Evolutionary conservation across 2,329 filamentous ascomycete species (phyloP).

Genomic region (Diaporthe ampelina): DNA sequence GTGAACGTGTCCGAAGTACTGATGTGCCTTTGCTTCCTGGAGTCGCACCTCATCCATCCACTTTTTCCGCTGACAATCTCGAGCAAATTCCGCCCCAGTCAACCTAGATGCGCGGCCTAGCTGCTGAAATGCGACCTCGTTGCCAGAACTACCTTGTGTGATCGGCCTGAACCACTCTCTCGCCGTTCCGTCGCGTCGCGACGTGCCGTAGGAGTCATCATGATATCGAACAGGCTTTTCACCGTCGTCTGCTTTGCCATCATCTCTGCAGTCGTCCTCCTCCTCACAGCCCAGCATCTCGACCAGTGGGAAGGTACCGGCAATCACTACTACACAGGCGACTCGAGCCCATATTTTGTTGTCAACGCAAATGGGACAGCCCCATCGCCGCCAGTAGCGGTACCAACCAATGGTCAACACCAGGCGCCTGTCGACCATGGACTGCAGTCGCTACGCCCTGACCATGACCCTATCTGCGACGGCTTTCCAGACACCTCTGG

Average conservation of each 20-base stretch:
- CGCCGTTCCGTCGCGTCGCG: background rate
- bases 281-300: slow-evolving; percentile 52
- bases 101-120: too few species aligned
- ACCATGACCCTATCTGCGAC: slow-evolving; percentile 45
- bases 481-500: slow-evolving; percentile 60
- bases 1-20: background rate
- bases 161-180: background rate
- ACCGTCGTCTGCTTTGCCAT: slow-evolving; percentile 47
- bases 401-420: background rate
- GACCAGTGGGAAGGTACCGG: slow-evolving; percentile 49
- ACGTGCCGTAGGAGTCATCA: slow-evolving; percentile 39
- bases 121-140: background rate
- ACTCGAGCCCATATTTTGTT: slow-evolving; percentile 40
- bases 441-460: background rate
- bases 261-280: slow-evolving; percentile 49
- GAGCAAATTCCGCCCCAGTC: background rate
- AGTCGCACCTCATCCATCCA: too few species aligned
- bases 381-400: background rate
- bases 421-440: background rate
- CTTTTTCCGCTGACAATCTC: background rate
- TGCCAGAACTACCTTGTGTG: background rate
- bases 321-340: slow-evolving; percentile 46
- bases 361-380: slow-evolving; percentile 4
- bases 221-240: slow-evolving; percentile 50
- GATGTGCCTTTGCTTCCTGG: background rate